Conservation (phyloP, 257 asterid genomes). For the Fraxinus cuspidata region DNA sequence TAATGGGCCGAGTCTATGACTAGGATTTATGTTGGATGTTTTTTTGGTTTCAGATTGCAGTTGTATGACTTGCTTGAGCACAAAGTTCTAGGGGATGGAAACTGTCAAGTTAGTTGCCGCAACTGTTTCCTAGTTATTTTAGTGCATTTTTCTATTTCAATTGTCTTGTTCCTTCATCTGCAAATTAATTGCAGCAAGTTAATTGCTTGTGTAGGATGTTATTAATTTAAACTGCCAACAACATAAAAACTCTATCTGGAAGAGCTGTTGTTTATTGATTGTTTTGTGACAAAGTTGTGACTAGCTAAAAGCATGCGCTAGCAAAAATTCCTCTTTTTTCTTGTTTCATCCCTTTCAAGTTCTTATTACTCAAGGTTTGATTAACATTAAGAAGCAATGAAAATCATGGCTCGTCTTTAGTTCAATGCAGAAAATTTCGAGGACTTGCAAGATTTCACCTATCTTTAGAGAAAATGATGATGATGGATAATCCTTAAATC, state of each 20-base stretch:
- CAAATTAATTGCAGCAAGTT: constrained; percentile 5
- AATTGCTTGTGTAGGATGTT: constrained; percentile 13
- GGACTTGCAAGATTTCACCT: not conserved
- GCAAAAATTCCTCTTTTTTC: not conserved
- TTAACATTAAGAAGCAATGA: not conserved
- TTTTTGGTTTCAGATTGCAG: constrained; percentile 68
- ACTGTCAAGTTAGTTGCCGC: constrained; percentile 74
- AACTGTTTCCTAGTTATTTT: constrained; percentile 12
- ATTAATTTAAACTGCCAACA: not conserved
- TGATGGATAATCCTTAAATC: not conserved
- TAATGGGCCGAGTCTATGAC: constrained; percentile 23
- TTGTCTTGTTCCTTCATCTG: constrained; percentile 1
- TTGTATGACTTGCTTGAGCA: constrained; percentile 79
- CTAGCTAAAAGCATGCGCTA: not conserved
- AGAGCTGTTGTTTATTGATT: not conserved
- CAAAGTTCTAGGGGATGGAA: constrained; percentile 95
- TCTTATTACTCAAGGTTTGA: not conserved
- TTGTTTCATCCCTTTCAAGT: not conserved
- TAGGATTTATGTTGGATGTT: constrained; percentile 26
- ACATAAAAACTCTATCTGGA: not conserved
- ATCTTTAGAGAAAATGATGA: not conserved
- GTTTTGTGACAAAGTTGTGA: not conserved
- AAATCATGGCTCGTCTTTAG: not conserved
- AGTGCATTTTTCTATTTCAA: constrained; percentile 1
- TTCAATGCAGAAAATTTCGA: not conserved